Base-by-base conservation (phyloP, 306 rosid genomes). In the Acacia confusa region DNA sequence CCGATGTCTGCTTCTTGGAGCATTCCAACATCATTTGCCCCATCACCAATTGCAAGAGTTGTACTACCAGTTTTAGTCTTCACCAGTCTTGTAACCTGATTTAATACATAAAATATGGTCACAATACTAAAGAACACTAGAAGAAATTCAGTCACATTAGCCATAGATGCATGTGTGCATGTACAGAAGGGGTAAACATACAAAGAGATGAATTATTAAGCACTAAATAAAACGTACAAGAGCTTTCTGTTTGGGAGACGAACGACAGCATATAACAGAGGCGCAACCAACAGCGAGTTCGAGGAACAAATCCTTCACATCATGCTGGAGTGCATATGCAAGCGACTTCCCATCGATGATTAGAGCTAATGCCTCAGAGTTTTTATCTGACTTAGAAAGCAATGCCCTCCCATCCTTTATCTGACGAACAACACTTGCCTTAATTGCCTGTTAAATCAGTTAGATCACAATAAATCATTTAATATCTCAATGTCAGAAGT, bases 1-100 rank as follows among this genome's bases (percentile, higher is more conserved):
- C 99, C 99, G 70, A 95, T 92, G 76, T 95, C 99, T 70, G 99
- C 99, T 87, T 95, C 99, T 89, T 95, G 99, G 74, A 95, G 97
- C 99, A 95, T 95, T 82, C 97, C 99, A 4, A 95, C 98, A 79
- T 95, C 99, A 77, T 95, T 95, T 75, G 99, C 99, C 47, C 99
- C 99, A 84, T 95, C 99, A 77, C 99, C 99, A 79, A 95, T 86
- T 81, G 95, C 97, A 38, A 95, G 92, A 80, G 92, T 91, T 74
- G 97, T 92, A 55, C 74, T 79, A 68, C 97, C 90, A 36, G 93
- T 95, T 84, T 82, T 91, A 50, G 67, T 48, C 86, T 95, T 95
- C n/a, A 95, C 97, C 70, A 95, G 82, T 81, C 97, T 86, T 76
- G 99, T 85, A 45, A 95, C 95, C 97, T 95, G 83, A 68, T 73